Percentiles rank a stretch among this genome's conserved stretches.
Conservation (phyloP, 1,284 basidiomycete genomes). For the Trichosporon faecale region DNA sequence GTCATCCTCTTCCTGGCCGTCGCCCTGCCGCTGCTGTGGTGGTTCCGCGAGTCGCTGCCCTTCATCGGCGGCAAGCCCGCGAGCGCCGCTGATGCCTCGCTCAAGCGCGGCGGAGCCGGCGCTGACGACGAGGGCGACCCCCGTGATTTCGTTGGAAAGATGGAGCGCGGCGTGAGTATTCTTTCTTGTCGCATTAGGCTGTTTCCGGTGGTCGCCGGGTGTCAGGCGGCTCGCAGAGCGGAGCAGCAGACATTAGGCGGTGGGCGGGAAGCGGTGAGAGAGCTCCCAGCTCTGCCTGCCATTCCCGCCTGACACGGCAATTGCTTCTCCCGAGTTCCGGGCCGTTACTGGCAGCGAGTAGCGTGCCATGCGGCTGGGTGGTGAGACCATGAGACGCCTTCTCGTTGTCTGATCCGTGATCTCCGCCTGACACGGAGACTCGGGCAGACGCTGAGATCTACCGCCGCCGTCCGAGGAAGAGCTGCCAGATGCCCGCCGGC, state of each 20-base stretch:
- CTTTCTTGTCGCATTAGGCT: neutral
- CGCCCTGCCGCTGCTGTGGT: constrained; percentile 44
- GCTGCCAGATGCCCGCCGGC: neutral
- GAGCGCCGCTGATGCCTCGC: constrained; percentile 10
- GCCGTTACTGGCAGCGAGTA: no score
- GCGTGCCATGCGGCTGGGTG: neutral
- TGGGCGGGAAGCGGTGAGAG: no score
- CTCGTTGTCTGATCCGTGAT: neutral
- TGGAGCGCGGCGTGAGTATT: constrained; percentile 77
- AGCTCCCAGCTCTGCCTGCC: no score
- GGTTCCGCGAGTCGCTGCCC: constrained; percentile 47
- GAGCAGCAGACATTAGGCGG: no score
- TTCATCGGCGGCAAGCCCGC: constrained; percentile 37
- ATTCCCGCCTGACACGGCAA: no score
- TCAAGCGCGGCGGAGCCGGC: constrained; percentile 1
- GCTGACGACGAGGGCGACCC: constrained; percentile 39
- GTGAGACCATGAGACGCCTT: neutral
- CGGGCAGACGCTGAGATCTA: neutral
- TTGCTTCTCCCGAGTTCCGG: no score
- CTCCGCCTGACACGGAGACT: neutral
- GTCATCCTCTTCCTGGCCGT: constrained; percentile 43
- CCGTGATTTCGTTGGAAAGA: constrained; percentile 82
- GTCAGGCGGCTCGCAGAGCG: no score
- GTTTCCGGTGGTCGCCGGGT: neutral
- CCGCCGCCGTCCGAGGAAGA: neutral